phyloP scores from a whole-genome alignment of 306 rosid species.

The Citrullus mucosospermus region DNA sequence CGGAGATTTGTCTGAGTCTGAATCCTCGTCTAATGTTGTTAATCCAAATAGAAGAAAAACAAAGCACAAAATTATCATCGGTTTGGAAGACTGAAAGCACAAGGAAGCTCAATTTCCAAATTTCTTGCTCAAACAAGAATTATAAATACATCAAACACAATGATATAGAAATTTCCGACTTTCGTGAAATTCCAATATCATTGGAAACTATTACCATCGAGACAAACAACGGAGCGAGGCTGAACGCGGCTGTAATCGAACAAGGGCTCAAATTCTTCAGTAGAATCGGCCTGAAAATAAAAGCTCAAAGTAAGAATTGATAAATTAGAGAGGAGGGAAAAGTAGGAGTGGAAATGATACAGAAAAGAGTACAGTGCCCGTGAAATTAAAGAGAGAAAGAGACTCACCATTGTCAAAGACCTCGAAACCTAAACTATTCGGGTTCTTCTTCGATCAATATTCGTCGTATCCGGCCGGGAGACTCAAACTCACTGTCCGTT shows the following conservation, averaged over 20 bases:
- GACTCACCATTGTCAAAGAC: slow-evolving; percentile 2
- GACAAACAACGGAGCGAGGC: slow-evolving; percentile 22
- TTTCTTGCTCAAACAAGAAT: background rate
- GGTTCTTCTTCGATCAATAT: background rate
- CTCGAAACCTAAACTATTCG: background rate
- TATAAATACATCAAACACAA: background rate
- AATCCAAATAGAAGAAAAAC: background rate
- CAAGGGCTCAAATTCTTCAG: slow-evolving; percentile 75
- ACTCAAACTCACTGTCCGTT: background rate
- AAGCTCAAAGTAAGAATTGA: background rate
- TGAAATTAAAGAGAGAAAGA: background rate
- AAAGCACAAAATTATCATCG: background rate
- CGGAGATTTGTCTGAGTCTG: slow-evolving; percentile 19
- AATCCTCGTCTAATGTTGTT: slow-evolving; percentile 35
- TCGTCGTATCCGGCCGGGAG: background rate
- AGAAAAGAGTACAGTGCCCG: background rate
- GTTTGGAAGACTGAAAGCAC: background rate
- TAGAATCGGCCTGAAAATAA: slow-evolving; percentile 31
- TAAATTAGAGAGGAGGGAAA: background rate
- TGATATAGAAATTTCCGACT: background rate
- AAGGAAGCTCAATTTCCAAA: background rate
- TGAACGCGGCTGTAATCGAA: slow-evolving; percentile 83
- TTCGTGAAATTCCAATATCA: background rate
- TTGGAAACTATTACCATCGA: slow-evolving; percentile 40
- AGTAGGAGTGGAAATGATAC: background rate